Base-by-base conservation (phyloP, 2,329 filamentous ascomycete species). In the Claviceps humidiphila region DNA sequence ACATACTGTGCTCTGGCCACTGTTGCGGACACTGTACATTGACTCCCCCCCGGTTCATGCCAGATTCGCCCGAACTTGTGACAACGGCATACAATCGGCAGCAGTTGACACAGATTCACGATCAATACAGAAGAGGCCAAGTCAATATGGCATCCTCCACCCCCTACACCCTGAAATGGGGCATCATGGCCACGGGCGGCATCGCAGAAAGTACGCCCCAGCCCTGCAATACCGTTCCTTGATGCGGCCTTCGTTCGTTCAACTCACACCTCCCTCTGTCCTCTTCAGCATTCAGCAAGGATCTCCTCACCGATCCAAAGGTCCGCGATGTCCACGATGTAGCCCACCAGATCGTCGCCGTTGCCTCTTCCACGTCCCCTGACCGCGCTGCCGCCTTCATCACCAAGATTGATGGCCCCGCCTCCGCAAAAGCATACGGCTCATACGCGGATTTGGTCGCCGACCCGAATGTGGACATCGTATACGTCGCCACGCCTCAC, bases 401-500 rank as follows among this genome's bases (percentile, higher is more conserved):
- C 64, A 72, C 80, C 55, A 80, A 83, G 56, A 78, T 85, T 40
- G 78, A 82, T 54, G 81, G 84, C n/a, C 82, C 85, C 3, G 70
- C 76, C 17, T 74, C 80, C 7, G 84, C 85, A 53, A 80, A 80
- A 60, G 76, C 84, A 9, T 94, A 95, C 64, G 87, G 85, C 54
- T 87, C 84, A 11, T 95, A 95, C 68, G 76, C 82, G 56, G 86
- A 89, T 64, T 78, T 95, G 30, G 88, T 91, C 26, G 77, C 78
- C 49, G 87, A 95, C 64, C 72, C 84, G 6, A 78, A 87, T 60
- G 78, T 95, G 58, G 87, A 95, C 66, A 87, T 94, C 60, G 71
- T 95, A 69, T 95, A 95, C 68, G 80, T 95, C 52, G 89, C 88
- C 24, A 95, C 89, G 4, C 89, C 89, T 16, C 89, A 95, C 71